These are phyloP conservation scores for Claviceps humidiphila DNA, from an alignment of 2,329 filamentous ascomycete species.

Conservation along the genomic window DNA sequence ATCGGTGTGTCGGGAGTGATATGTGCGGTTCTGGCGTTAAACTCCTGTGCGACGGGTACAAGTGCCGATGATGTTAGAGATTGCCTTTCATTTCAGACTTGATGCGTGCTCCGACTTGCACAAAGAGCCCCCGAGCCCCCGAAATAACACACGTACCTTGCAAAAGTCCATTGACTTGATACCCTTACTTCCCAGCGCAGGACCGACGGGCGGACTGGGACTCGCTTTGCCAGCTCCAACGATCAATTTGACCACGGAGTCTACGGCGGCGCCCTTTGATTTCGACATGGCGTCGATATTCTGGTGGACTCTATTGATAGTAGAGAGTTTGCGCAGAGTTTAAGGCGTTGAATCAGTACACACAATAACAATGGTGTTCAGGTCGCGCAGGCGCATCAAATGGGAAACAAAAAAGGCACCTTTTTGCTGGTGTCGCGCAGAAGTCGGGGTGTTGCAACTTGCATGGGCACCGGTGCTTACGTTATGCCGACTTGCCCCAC, in stretches of 20 bases:
- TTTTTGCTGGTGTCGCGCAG: not conserved
- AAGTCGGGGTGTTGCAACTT: not conserved
- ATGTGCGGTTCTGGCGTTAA: constrained; percentile 87
- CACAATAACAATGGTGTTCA: not conserved
- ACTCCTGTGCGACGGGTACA: constrained; percentile 50
- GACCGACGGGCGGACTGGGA: constrained; percentile 90
- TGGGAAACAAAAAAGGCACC: not conserved
- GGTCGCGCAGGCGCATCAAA: not conserved
- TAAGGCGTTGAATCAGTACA: not conserved
- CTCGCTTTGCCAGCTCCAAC: constrained; percentile 92
- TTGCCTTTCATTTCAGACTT: not conserved
- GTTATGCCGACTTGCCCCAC: constrained; percentile 1
- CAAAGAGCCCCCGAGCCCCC: not conserved
- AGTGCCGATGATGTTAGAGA: constrained; percentile 6
- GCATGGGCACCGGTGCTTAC: not conserved
- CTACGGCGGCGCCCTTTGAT: constrained; percentile 27
- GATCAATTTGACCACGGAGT: constrained; percentile 91
- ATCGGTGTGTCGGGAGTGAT: constrained; percentile 73
- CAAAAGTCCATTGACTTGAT: constrained; percentile 99
- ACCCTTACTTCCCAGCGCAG: constrained; percentile 90
- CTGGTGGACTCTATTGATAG: constrained; percentile 7
- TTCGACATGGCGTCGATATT: constrained; percentile 37
- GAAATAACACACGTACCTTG: constrained; percentile 48
- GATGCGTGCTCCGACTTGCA: not conserved
- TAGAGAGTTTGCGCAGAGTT: constrained; percentile 2